Evolutionary conservation across 1,284 basidiomycete species (phyloP), one percentile per base, ranked within the genome.

Genomic region (Coriolopsis trogii): DNA sequence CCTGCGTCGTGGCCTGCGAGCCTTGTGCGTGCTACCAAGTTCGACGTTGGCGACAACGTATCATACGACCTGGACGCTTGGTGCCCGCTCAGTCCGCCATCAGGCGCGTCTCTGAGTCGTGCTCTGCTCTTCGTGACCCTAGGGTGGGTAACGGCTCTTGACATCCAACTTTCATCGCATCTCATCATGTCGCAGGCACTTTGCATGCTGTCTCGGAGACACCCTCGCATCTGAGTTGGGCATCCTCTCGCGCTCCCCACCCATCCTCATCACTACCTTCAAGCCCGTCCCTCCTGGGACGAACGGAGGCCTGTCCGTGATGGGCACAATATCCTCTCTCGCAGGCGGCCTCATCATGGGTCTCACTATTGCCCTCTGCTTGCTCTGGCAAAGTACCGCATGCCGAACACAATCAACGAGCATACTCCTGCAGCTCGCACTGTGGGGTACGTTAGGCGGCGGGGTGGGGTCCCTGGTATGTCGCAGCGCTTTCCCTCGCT

Each of bases 221-320:
- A 95, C 91, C 0, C 80, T 85, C 9, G 82, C 82, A 0, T 91
- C 89, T 13, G 89, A 93, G 70, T 80, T 96, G 20, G 94, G 94
- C 25, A 95, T 93, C 63, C 79, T 93, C 41, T 87, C 91, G 16
- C 68, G 67, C 15, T 76, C 80, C 4, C 76, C 76, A 4, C 94
- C 94, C 0, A 68, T 83, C 34, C 80, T 95, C 25, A 81, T 93
- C 60, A 92, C 92, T 2, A 93, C 88, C 1, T 68, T 87, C 40
- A 75, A 76, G 50, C 60, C 71, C 0, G 92, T 95, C 0, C 94
- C 94, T 1, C 87, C 89, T 0, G 95, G 95, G 1, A 97, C 95
- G 1, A 98, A 98, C 65, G 95, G 95, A 8, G 95, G 81, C 0
- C 79, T 98, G 56, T 91, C 91, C 1, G 48, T 78, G 0, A 78